Base-by-base conservation (phyloP, 2,329 filamentous ascomycete genomes). In the Shiraia bambusicola region DNA sequence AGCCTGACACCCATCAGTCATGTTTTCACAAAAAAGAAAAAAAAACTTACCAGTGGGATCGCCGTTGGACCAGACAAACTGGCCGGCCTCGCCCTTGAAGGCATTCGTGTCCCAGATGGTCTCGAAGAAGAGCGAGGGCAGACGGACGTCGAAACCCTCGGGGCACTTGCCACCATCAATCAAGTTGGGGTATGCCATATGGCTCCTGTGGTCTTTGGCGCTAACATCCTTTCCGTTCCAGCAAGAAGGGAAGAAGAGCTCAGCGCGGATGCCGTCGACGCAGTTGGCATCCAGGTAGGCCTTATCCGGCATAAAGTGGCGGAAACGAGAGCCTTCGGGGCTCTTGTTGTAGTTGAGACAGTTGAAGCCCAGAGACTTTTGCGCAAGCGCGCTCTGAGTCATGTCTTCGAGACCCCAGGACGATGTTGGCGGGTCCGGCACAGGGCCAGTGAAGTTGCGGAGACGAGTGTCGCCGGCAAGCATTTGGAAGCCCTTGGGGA, bases 311-410 rank as follows among this genome's bases (percentile, higher is more conserved):
- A 96, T 60, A 64, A 81, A 83, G 69, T 95, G 91, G 52, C 91
- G 88, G 68, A 82, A 86, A 26, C 95, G 78, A 11, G 90, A 86
- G 1, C 79, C 77, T 67, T 95, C 90, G 2, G 86, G 74, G 0
- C 69, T 42, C 13, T 57, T 58, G 16, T 69, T 74, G 65, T 96
- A 96, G 79, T 97, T 84, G 47, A 98, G 73, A 71, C 93, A 97
- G 76, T 97, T 97, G 80, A 95, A 95, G 3, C 93, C 92, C 19
- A 96, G 58, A 8, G 91, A 88, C 48, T 91, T 89, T 74, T 95
- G 86, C 36, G 72, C 73, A 27, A 96, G 79, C 37, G 83, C 80
- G 12, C 70, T 67, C 72, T 95, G 90, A 9, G 84, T 86, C 58
- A 80, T 78, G 45, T 84, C 80, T 4, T 82, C 72, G 3, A 40